These are phyloP conservation scores for Nemania sp. DNA, from an alignment of 2,329 filamentous ascomycete species.

Conservation along the genomic window DNA sequence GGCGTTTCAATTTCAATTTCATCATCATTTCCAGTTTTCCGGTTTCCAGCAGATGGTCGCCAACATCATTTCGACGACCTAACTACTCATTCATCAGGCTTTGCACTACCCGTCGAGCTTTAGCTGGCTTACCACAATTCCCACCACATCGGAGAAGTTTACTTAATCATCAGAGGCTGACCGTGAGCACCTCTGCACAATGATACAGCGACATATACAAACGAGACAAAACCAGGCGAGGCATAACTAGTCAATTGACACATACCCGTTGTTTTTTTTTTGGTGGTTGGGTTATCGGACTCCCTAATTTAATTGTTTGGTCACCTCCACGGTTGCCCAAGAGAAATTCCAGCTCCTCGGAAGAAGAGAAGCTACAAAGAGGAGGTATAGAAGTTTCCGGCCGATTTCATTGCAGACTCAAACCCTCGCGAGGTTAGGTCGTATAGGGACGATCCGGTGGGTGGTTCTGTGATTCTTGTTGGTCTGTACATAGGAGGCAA, in stretches of 20 bases:
- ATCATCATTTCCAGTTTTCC: constrained; percentile 2
- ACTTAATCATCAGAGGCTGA: neutral
- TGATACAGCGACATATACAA: neutral
- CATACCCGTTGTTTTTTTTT: neutral
- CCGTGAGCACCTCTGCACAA: neutral
- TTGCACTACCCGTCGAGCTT: constrained; percentile 4
- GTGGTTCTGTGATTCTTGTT: constrained; percentile 1
- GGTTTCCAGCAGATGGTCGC: constrained; percentile 15
- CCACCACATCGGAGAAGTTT: neutral
- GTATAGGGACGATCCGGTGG: neutral
- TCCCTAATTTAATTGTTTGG: neutral
- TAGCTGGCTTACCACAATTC: neutral
- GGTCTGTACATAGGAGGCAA: constrained; percentile 18
- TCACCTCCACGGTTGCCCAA: neutral
- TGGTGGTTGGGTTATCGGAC: neutral
- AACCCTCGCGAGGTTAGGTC: neutral
- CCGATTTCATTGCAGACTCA: neutral
- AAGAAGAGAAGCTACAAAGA: neutral
- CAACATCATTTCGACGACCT: neutral
- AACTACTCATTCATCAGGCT: constrained; percentile 3
- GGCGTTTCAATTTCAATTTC: constrained; percentile 12
- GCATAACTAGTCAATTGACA: neutral
- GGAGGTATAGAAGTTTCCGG: neutral
- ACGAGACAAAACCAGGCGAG: neutral
- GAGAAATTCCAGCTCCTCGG: neutral